Conservation (phyloP, 2,329 filamentous ascomycete species). For the Akanthomyces dipterigenus region DNA sequence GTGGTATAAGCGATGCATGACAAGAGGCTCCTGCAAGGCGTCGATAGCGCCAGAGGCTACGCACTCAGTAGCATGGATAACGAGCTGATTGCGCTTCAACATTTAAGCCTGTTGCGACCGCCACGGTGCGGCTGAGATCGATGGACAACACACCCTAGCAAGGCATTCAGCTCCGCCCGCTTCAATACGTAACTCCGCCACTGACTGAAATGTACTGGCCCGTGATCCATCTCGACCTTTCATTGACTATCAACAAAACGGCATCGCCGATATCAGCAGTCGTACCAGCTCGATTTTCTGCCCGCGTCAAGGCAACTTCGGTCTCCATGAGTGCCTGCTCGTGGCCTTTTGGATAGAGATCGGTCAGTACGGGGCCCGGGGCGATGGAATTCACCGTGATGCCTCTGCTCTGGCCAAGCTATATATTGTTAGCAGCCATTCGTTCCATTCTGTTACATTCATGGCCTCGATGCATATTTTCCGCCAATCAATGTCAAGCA, state of each 20-base stretch:
- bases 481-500: background rate
- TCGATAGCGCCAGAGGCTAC: background rate
- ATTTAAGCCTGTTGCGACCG: background rate
- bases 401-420: conserved; percentile 29
- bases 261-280: conserved; percentile 36
- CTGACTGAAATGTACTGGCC: conserved; percentile 34
- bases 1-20: background rate
- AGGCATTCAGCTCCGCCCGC: background rate
- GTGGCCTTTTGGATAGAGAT: conserved; percentile 18
- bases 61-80: background rate
- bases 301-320: conserved; percentile 22
- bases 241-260: conserved; percentile 30
- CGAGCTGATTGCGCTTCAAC: background rate
- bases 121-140: conserved; percentile 4
- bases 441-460: background rate
- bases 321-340: conserved; percentile 17
- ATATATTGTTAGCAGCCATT: background rate
- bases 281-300: conserved; percentile 27
- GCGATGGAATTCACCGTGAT: conserved; percentile 38
- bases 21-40: background rate
- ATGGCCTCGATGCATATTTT: background rate
- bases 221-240: conserved; percentile 38
- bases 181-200: conserved; percentile 24
- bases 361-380: conserved; percentile 33
- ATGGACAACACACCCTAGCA: background rate